These are phyloP conservation scores for Botrytis porri DNA, from an alignment of 2,329 filamentous ascomycete species.

Conservation along the genomic window DNA sequence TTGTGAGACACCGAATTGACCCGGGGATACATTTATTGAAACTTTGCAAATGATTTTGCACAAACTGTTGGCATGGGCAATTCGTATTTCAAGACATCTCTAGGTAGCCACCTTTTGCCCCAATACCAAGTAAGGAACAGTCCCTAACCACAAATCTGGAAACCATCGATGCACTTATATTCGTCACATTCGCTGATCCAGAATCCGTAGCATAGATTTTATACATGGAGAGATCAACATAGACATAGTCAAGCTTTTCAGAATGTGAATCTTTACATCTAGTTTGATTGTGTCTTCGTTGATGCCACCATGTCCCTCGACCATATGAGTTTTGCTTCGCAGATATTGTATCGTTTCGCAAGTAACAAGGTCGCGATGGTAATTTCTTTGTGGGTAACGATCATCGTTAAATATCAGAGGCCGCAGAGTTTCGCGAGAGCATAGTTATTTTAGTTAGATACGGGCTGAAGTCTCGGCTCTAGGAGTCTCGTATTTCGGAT, in stretches of 20 bases:
- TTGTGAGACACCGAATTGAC: not conserved
- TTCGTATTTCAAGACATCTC: not conserved
- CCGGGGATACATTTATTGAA: not conserved
- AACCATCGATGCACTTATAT: not conserved
- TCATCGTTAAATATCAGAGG: not conserved
- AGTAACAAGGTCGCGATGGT: not conserved
- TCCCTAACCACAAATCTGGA: not conserved
- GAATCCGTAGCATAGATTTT: not conserved
- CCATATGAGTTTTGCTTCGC: not conserved
- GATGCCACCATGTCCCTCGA: not conserved
- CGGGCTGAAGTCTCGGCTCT: not conserved
- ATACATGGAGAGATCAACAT: not conserved
- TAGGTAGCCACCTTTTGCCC: not conserved
- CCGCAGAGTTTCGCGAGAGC: not conserved
- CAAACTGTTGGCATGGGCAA: not conserved
- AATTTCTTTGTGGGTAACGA: not conserved
- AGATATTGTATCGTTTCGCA: not conserved
- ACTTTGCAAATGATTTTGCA: not conserved
- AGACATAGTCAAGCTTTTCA: not conserved
- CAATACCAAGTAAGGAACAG: not conserved
- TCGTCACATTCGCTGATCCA: not conserved
- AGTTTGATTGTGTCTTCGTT: not conserved
- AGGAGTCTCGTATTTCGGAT: not conserved
- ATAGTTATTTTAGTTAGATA: not conserved
- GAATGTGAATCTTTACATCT: not conserved